A percentile compares a stretch with the other conserved stretches of the same genome.
phyloP scores from a whole-genome alignment of 768 basidiomycete species.

The Tylopilus rubrobrunneus region DNA sequence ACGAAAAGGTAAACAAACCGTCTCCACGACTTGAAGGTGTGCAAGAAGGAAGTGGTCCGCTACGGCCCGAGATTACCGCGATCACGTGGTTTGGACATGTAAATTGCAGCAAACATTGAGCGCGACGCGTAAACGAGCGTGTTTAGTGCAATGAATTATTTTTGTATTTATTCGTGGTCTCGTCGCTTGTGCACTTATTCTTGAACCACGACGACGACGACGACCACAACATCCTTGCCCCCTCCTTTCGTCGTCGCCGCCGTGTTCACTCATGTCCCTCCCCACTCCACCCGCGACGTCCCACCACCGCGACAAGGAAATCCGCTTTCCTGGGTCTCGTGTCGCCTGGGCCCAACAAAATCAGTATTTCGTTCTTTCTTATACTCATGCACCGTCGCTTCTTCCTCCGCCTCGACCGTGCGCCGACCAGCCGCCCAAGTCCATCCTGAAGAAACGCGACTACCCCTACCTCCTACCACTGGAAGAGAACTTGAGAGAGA shows the following conservation, averaged over 20 bases:
- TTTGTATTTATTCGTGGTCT: conserved; percentile 22
- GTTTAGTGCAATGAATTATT: conserved; percentile 32
- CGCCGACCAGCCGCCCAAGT: conserved; percentile 48
- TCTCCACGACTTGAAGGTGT: no score
- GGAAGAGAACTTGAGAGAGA: conserved; percentile 50
- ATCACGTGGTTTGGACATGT: conserved; percentile 12
- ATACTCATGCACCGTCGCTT: conserved; percentile 23
- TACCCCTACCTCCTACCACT: conserved; percentile 33
- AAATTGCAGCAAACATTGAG: conserved; percentile 30
- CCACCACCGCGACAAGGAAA: conserved; percentile 56
- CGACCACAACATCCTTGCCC: conserved; percentile 6
- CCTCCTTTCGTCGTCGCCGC: conserved; percentile 11
- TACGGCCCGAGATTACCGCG: neutral
- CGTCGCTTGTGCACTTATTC: conserved; percentile 2
- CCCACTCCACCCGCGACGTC: conserved; percentile 60
- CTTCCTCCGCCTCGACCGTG: conserved; percentile 32
- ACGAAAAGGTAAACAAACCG: no score
- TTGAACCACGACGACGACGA: conserved; percentile 23
- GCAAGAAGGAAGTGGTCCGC: neutral
- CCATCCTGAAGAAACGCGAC: conserved; percentile 62
- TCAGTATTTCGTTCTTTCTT: conserved; percentile 41
- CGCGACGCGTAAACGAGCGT: conserved; percentile 42
- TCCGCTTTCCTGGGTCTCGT: conserved; percentile 34
- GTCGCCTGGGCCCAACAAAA: conserved; percentile 54
- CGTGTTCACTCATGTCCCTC: conserved; percentile 40